Conservation (phyloP, 768 basidiomycete species). For the Russula griseocarnosa region DNA sequence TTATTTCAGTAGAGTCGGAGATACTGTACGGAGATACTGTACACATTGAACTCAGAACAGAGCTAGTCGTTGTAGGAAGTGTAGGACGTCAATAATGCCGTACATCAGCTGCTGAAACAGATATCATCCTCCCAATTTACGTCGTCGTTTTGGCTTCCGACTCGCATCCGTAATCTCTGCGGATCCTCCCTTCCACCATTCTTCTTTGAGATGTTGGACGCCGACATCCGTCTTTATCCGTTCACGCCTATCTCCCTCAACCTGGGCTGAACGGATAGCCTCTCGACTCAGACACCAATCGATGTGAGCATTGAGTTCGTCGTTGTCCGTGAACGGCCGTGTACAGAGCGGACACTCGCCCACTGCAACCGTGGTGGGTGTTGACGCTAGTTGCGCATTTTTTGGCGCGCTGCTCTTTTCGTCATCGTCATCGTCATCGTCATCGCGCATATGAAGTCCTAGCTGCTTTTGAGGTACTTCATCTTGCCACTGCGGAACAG, state of each 20-base stretch:
- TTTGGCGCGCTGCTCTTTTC: background rate
- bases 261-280: slow-evolving; percentile 70
- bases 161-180: background rate
- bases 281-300: slow-evolving; percentile 83
- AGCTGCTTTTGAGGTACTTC: background rate
- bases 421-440: background rate
- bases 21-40: background rate
- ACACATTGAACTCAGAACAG: background rate
- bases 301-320: slow-evolving; percentile 78
- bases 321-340: slow-evolving; percentile 65
- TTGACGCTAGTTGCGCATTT: slow-evolving; percentile 2
- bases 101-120: background rate
- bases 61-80: background rate
- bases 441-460: background rate
- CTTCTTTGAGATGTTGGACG: slow-evolving; percentile 1
- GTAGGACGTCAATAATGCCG: background rate
- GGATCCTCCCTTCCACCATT: slow-evolving; percentile 21
- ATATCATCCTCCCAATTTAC: slow-evolving; percentile 12
- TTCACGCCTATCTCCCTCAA: slow-evolving; percentile 26
- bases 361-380: slow-evolving; percentile 23
- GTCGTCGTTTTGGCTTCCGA: slow-evolving; percentile 15
- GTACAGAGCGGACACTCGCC: slow-evolving; percentile 70
- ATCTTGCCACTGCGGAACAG: background rate
- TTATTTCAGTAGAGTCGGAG: background rate
- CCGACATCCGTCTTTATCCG: background rate